A percentile compares a stretch with the other conserved stretches of the same genome.
Conservation (phyloP, 2,329 filamentous ascomycete species). For the Aspergillus luchuensis region DNA sequence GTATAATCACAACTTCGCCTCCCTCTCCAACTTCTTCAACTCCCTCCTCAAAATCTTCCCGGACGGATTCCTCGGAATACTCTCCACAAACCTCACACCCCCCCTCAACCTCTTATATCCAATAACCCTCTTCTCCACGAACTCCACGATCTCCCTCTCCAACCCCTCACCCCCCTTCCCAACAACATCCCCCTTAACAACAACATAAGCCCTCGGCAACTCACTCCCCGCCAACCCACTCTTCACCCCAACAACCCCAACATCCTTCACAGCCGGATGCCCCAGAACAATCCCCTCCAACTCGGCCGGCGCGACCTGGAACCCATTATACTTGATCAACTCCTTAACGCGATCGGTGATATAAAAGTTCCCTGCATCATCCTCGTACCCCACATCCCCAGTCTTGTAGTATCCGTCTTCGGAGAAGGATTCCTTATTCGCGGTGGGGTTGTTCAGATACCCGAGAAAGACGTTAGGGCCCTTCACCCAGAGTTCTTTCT, state of each 20-base stretch:
- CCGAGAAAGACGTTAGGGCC: constrained; percentile 77
- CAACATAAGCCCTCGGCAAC: constrained; percentile 62
- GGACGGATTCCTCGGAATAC: constrained; percentile 36
- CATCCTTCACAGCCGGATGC: constrained; percentile 52
- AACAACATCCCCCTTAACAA: constrained; percentile 25
- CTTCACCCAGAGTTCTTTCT: constrained; percentile 64
- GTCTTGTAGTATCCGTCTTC: constrained; percentile 76
- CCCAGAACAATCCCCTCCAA: constrained; percentile 52
- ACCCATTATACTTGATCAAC: constrained; percentile 61
- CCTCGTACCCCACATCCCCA: constrained; percentile 72
- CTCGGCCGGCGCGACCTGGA: constrained; percentile 65
- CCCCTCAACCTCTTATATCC: constrained; percentile 38
- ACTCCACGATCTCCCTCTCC: constrained; percentile 37
- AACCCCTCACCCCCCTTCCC: constrained; percentile 37
- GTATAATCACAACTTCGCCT: constrained; percentile 4
- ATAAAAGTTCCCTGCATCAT: constrained; percentile 72
- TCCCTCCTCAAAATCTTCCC: constrained; percentile 37
- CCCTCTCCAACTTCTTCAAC: constrained; percentile 23
- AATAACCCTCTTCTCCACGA: constrained; percentile 30
- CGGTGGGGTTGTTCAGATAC: constrained; percentile 70
- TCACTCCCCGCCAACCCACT: constrained; percentile 61
- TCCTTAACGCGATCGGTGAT: constrained; percentile 75
- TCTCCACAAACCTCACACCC: constrained; percentile 34
- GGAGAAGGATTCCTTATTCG: constrained; percentile 68
- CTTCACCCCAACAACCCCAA: constrained; percentile 59